Evolutionary conservation across 352 stramenopile genomes (phyloP), one percentile per base, ranked within the genome.

Genomic region (Vaucheria bursata): DNA sequence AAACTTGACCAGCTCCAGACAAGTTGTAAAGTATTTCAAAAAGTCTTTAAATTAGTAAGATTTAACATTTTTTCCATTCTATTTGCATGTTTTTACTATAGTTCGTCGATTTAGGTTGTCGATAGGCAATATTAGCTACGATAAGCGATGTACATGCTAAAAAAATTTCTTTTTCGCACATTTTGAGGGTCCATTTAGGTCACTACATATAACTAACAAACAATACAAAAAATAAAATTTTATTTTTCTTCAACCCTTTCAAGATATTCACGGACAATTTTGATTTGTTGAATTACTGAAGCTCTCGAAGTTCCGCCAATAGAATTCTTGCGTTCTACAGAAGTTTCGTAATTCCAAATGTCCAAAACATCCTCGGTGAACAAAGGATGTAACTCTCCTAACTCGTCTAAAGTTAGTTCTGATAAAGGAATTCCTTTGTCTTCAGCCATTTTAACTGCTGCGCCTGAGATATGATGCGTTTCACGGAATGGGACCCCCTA

Each of bases 381-480:
- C 80, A 90, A 87, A 67, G 85, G 75, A 83, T 97, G 92, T 31
- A 97, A 86, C 65, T 87, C 88, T 53, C 85, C 84, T 59, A 97
- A 88, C 78, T 97, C 91, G 12, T 91, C 90, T 50, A 94, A 88
- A n/a, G 90, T 94, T 25, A 97, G 86, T n/a, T 85, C 82, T 74
- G 87, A 91, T 31, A 97, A 85, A 45, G 90, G 74, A 79, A 92
- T 91, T 84, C 86, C 87, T 82, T 89, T 87, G 85, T 95, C 89
- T 75, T 97, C 92, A 1, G 92, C 91, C 74, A 97, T 86, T 69
- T 93, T 92, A 70, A 97, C 92, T 38, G 92, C 92, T 1, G 91
- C 90, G 65, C 92, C 92, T n/a, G 92, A 91, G 64, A 99, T 97
- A 88, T 99, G 96, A 88, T 99, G 96, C n/a, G 95, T 99, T 87